Conservation (phyloP, 2,329 filamentous ascomycete species). For the Madurella mycetomatis region DNA sequence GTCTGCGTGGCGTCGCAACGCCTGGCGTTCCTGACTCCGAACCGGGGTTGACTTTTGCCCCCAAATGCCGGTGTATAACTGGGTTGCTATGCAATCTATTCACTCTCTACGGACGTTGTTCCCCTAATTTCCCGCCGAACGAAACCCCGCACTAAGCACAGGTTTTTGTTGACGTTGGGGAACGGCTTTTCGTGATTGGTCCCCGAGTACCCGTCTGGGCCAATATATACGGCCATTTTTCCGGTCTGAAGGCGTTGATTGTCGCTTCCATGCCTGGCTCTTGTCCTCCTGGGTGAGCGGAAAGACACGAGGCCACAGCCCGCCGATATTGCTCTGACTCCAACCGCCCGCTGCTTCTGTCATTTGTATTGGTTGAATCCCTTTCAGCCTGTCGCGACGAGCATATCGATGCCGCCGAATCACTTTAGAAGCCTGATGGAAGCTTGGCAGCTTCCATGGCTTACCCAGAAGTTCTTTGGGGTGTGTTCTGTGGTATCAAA, state of each 20-base stretch:
- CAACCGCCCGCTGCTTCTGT: too few relatives aligned
- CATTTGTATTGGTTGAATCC: too few relatives aligned
- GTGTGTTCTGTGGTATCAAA: too few relatives aligned
- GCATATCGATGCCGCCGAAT: constrained; percentile 7
- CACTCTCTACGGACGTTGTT: not conserved
- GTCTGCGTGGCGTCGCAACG: not conserved
- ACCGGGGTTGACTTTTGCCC: not conserved
- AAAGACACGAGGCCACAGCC: too few relatives aligned
- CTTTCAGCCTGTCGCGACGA: not conserved
- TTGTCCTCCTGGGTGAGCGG: too few relatives aligned
- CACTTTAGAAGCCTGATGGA: constrained; percentile 6
- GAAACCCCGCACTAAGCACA: constrained; percentile 3
- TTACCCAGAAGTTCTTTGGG: not conserved
- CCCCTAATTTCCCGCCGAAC: not conserved
- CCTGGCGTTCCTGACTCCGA: too few relatives aligned
- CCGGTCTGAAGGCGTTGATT: not conserved
- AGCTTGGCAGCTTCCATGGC: constrained; percentile 4
- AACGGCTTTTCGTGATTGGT: not conserved
- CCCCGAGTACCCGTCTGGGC: constrained; percentile 2
- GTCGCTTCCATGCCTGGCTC: too few relatives aligned
- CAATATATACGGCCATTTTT: constrained; percentile 12
- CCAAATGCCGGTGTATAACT: constrained; percentile 10
- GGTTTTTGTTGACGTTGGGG: not conserved
- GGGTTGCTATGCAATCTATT: constrained; percentile 13
- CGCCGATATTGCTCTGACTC: not conserved